A percentile compares a stretch with the other conserved stretches of the same genome.
Conservation (phyloP, 2,329 filamentous ascomycete genomes). For the Calonectria pauciramosa region DNA sequence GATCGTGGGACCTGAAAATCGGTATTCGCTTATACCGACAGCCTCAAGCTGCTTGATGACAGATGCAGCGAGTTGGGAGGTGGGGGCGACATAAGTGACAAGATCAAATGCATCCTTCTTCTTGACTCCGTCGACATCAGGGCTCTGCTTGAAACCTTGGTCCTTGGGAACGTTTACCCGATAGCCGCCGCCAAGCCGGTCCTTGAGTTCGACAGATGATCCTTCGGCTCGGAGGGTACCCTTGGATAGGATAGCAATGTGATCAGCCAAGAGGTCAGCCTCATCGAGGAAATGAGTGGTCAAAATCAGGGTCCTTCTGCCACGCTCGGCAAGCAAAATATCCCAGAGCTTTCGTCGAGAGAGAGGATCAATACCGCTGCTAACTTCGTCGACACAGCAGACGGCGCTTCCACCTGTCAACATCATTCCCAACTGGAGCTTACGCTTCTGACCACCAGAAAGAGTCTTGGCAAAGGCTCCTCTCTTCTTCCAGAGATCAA, state of each 20-base stretch:
- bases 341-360: conserved; percentile 94
- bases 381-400: conserved; percentile 93
- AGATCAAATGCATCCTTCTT: conserved; percentile 77
- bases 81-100: conserved; percentile 78
- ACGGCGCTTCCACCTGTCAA: conserved; percentile 89
- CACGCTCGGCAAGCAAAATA: conserved; percentile 88
- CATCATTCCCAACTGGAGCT: conserved; percentile 95
- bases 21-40: conserved; percentile 79
- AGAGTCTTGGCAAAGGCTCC: conserved; percentile 81
- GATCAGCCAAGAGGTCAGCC: conserved; percentile 89
- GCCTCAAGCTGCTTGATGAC: conserved; percentile 80
- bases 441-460: conserved; percentile 92
- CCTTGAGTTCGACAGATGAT: conserved; percentile 88
- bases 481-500: conserved; percentile 83
- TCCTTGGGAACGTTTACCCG: conserved; percentile 80
- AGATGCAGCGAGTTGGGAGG: conserved; percentile 77
- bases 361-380: conserved; percentile 87
- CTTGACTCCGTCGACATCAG: conserved; percentile 67
- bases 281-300: conserved; percentile 97
- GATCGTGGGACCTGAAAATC: conserved; percentile 89
- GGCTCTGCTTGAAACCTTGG: conserved; percentile 60
- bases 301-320: conserved; percentile 84
- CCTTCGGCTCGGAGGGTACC: conserved; percentile 86
- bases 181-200: conserved; percentile 86
- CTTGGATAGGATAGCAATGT: conserved; percentile 89